These are phyloP conservation scores for Pyrus bretschneideri DNA, from an alignment of 306 rosid genomes.

Conservation along the genomic window DNA sequence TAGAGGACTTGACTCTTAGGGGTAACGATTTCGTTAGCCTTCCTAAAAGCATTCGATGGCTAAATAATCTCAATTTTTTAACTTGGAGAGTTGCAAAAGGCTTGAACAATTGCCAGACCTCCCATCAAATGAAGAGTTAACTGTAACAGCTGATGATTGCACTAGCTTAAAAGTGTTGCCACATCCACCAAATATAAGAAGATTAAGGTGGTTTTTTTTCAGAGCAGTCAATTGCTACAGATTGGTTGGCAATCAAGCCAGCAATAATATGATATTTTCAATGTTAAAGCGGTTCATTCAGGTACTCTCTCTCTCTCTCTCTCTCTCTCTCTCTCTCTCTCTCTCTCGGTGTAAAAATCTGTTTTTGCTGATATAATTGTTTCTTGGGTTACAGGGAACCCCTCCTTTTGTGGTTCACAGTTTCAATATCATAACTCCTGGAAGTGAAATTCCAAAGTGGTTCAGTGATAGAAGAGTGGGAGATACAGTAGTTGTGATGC, in stretches of 20 bases:
- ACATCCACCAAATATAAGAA: not conserved
- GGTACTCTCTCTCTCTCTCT: not conserved
- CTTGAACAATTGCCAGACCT: constrained; percentile 7
- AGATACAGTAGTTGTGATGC: not conserved
- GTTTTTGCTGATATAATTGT: not conserved
- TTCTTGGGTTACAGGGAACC: not conserved
- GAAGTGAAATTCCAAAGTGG: constrained; percentile 1
- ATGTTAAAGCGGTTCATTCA: not conserved
- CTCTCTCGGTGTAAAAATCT: too few species aligned
- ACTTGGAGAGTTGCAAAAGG: not conserved
- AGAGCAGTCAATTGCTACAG: not conserved
- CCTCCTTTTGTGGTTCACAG: not conserved
- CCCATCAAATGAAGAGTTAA: not conserved
- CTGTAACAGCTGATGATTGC: not conserved
- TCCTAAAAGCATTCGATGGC: constrained; percentile 5
- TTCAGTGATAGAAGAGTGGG: not conserved
- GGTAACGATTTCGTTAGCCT: constrained; percentile 5
- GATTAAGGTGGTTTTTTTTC: fast-evolving
- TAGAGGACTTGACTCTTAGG: not conserved
- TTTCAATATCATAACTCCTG: not conserved
- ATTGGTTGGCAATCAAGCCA: not conserved
- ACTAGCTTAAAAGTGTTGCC: not conserved
- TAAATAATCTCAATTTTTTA: not conserved
- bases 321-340: too few species aligned
- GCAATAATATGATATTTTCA: not conserved